Conservation (phyloP, 2,329 filamentous ascomycete species). For the Raffaelea arxii region DNA sequence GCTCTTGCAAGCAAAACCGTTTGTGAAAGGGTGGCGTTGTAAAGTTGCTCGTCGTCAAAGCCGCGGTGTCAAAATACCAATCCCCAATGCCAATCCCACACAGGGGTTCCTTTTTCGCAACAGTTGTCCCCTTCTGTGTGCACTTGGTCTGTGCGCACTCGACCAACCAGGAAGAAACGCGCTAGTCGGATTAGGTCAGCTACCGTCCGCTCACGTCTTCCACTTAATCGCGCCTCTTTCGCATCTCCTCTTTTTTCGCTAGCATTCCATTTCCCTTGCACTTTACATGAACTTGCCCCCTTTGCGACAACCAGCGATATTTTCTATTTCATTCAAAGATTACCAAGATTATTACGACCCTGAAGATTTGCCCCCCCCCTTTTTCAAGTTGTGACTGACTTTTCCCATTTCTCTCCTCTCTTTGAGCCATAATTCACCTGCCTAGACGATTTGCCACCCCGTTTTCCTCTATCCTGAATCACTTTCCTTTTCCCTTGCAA, state of each 20-base stretch:
- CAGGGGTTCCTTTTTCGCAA: slow-evolving; percentile 14
- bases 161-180: neutral
- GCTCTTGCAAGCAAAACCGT: no score
- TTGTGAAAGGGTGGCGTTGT: no score
- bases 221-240: neutral
- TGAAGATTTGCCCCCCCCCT: no score
- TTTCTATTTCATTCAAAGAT: neutral
- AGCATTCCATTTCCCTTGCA: neutral
- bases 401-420: no score
- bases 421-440: no score
- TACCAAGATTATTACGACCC: neutral
- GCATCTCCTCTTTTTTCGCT: neutral
- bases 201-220: slow-evolving; percentile 9
- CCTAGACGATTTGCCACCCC: no score
- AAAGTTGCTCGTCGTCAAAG: slow-evolving; percentile 5
- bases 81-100: no score
- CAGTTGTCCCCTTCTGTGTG: slow-evolving; percentile 14
- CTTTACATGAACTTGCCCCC: neutral
- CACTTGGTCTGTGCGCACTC: slow-evolving; percentile 11
- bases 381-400: no score
- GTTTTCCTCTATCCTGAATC: no score
- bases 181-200: slow-evolving; percentile 6
- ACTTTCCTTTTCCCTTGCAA: no score
- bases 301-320: neutral
- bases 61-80: slow-evolving; percentile 6